Percentiles rank a stretch among this genome's conserved stretches.
phyloP scores from a whole-genome alignment of 139 green algal species.

The Tetratostichococcus sp. region DNA sequence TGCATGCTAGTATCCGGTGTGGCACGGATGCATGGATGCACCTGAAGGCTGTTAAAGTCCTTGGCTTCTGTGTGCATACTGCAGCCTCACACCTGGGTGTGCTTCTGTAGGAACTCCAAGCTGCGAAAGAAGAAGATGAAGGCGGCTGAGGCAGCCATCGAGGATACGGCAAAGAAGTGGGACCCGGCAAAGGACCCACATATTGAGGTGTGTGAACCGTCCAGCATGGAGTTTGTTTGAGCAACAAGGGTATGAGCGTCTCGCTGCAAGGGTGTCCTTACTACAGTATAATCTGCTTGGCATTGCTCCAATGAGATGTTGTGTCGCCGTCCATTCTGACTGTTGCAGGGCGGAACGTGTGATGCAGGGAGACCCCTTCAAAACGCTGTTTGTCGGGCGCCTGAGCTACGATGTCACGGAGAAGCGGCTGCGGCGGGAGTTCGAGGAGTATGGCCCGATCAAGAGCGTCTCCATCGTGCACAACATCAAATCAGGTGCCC shows the following conservation, averaged over 20 bases:
- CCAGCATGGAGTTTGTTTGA: too few relatives aligned
- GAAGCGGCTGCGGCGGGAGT: constrained; percentile 70
- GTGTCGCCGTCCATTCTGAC: too few relatives aligned
- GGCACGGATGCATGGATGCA: too few relatives aligned
- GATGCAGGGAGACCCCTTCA: constrained; percentile 79
- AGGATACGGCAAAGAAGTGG: constrained; percentile 49
- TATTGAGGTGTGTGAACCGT: constrained; percentile 53
- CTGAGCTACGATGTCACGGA: constrained; percentile 80
- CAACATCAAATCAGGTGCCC: constrained; percentile 47
- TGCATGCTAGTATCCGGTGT: too few relatives aligned
- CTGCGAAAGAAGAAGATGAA: constrained; percentile 41
- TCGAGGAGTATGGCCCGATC: constrained; percentile 88
- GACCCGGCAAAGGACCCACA: constrained; percentile 71
- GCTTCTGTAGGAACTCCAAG: constrained; percentile 44
- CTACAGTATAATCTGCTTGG: too few relatives aligned
- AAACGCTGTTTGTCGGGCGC: constrained; percentile 78
- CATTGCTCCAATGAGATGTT: too few relatives aligned
- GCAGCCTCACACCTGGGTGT: too few relatives aligned
- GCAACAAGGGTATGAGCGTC: too few relatives aligned
- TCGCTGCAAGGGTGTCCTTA: too few relatives aligned
- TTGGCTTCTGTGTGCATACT: too few relatives aligned
- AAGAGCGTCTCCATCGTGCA: constrained; percentile 69
- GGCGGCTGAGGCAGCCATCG: constrained; percentile 38
- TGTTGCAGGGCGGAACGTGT: background rate
- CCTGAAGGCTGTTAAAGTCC: too few relatives aligned